These are phyloP conservation scores for Sindora glabra DNA, from an alignment of 306 rosid genomes.

Conservation along the genomic window DNA sequence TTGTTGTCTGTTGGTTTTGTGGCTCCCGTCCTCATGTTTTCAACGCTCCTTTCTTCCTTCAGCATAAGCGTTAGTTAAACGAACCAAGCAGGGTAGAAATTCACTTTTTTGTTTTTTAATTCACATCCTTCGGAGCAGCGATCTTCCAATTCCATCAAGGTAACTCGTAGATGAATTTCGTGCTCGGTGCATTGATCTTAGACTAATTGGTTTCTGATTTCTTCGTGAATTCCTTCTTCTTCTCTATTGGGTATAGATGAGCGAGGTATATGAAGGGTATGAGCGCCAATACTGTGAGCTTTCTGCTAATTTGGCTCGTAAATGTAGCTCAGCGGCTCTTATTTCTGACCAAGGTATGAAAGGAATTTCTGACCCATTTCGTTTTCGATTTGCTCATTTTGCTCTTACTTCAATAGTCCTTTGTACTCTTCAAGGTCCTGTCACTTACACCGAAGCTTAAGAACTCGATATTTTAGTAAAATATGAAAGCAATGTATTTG, in stretches of 20 bases:
- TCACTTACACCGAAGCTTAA: background rate
- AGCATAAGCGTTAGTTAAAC: background rate
- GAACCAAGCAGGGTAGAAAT: background rate
- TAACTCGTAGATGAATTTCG: background rate
- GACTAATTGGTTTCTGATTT: background rate
- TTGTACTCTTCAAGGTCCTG: background rate
- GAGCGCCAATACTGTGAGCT: slow-evolving; percentile 94
- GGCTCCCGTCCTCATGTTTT: background rate
- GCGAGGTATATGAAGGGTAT: slow-evolving; percentile 79
- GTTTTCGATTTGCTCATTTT: background rate
- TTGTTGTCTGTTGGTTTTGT: too few relatives aligned
- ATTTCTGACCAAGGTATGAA: slow-evolving; percentile 46
- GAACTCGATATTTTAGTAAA: background rate
- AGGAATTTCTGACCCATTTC: slow-evolving; percentile 1
- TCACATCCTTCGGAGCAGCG: slow-evolving; percentile 15
- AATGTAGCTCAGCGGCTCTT: slow-evolving; percentile 56
- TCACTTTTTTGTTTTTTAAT: too few relatives aligned
- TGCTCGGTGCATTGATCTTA: background rate
- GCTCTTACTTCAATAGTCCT: background rate
- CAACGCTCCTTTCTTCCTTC: background rate
- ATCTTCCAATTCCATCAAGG: background rate
- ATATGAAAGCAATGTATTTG: background rate
- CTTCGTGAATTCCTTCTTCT: background rate
- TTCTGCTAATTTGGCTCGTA: slow-evolving; percentile 73
- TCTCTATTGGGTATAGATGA: slow-evolving; percentile 29